Evolutionary conservation across 2,329 filamentous ascomycete genomes (phyloP), one percentile per base, ranked within the genome.

Genomic region (Tricladium varicosporioides): DNA sequence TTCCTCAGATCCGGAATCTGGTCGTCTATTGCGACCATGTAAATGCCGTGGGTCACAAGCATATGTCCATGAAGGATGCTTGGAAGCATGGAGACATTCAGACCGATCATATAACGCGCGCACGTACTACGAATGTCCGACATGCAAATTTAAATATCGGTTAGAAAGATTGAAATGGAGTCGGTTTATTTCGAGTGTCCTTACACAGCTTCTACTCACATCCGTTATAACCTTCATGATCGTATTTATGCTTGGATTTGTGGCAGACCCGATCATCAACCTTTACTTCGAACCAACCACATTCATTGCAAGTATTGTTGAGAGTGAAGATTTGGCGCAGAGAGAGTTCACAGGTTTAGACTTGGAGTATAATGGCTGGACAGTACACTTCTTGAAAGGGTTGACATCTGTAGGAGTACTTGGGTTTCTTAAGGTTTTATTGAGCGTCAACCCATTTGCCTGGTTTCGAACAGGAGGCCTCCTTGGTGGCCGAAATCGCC

Each of bases 41-140:
- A 86, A 87, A 74, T 99, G 94, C 80, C 95, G 91, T 75, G 94
- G 94, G 52, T 91, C 89, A 42, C 90, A 93, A 65, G 90, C 90
- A 75, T 97, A 96, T 73, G 92, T 97, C 19, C 94, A 99, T 72
- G 91, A 97, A 73, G 88, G 86, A 31, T 99, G 94, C 69, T 79
- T 99, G 49, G 84, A 89, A 67, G 80, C 83, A 10, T 97, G 92
- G 91, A 84, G 94, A 64, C 81, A 87, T 61, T 82, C 89, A 45
- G 85, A 91, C 69, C 88, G 89, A 0, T 68, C 80, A 43, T 81
- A 83, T 63, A 75, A 76, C 44, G 75, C 75, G 56, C 82, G 89
- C 56, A 91, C 92, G 65, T 95, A 86, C 70, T 96, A 88, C 84
- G 82, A 89, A 67, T 97, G 93, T 69, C 89, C 89, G 16, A 96